Evolutionary conservation across 2,329 filamentous ascomycete species (phyloP).

Genomic region (Parafenestella ontariensis): DNA sequence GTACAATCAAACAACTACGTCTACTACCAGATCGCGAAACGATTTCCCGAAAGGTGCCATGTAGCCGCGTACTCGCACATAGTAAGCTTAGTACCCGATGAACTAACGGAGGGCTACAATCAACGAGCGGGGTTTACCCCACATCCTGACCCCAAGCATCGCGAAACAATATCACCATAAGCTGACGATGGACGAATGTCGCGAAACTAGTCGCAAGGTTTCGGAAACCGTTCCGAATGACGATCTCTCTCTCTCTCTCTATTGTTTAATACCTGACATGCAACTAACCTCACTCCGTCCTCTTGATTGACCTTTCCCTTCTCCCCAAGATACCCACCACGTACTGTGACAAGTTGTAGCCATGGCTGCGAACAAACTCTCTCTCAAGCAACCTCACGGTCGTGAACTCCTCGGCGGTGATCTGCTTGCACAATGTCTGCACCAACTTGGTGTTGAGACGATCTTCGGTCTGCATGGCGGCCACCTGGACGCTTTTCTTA

Average conservation of each 20-base stretch:
- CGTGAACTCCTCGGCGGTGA: slow-evolving; percentile 56
- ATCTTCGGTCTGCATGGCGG: slow-evolving; percentile 58
- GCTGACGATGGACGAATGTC: background rate
- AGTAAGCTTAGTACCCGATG: background rate
- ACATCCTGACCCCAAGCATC: background rate
- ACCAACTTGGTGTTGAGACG: slow-evolving; percentile 52
- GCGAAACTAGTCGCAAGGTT: too few species aligned
- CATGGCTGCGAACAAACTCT: slow-evolving; percentile 12
- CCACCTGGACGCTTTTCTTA: slow-evolving; percentile 57
- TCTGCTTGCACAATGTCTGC: slow-evolving; percentile 54
- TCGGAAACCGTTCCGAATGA: background rate
- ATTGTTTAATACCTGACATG: background rate
- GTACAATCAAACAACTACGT: background rate
- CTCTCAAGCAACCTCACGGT: slow-evolving; percentile 40
- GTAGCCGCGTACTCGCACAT: background rate
- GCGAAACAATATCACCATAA: background rate
- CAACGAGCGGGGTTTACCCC: background rate
- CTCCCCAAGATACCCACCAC: background rate
- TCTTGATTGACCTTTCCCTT: background rate
- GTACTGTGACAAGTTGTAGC: background rate
- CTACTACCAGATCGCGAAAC: background rate
- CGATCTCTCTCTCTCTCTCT: background rate
- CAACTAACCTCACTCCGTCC: background rate
- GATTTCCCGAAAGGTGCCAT: background rate
- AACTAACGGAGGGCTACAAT: background rate